A percentile compares a stretch with the other conserved stretches of the same genome.
Conservation (phyloP, 192 early-diverging fungal genomes). For the Coemansia sp. region DNA sequence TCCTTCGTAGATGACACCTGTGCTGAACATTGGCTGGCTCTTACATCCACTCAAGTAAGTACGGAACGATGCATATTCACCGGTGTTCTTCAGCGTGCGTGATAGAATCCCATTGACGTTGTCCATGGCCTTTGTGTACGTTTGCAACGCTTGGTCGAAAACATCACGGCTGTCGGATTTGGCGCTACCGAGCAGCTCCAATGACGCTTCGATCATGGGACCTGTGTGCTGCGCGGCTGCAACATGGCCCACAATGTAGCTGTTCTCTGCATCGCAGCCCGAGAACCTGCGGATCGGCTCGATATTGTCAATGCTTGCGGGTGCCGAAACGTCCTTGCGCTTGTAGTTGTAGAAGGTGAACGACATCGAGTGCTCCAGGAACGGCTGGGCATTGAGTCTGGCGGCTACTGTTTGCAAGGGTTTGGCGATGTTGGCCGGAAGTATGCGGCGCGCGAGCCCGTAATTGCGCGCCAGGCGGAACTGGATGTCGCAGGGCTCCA, state of each 20-base stretch:
- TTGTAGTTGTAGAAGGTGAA: slow-evolving; percentile 90
- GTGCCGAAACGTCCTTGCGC: slow-evolving; percentile 58
- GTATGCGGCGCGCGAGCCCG: slow-evolving; percentile 72
- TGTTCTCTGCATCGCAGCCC: slow-evolving; percentile 71
- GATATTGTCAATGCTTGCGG: slow-evolving; percentile 67
- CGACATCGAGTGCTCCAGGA: slow-evolving; percentile 73
- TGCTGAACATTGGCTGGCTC: slow-evolving; percentile 89
- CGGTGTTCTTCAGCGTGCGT: slow-evolving; percentile 70
- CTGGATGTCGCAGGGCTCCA: slow-evolving; percentile 87
- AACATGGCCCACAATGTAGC: slow-evolving; percentile 87
- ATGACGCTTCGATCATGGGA: slow-evolving; percentile 62
- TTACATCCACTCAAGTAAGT: slow-evolving; percentile 90
- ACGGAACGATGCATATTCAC: slow-evolving; percentile 83
- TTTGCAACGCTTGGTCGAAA: slow-evolving; percentile 63
- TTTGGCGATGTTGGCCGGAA: slow-evolving; percentile 77
- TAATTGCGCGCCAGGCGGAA: slow-evolving; percentile 70
- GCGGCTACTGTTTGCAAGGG: slow-evolving; percentile 70
- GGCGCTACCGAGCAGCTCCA: slow-evolving; percentile 60
- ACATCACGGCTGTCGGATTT: slow-evolving; percentile 53
- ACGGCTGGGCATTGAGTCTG: slow-evolving; percentile 73
- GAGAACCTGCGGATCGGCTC: slow-evolving; percentile 77
- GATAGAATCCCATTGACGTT: slow-evolving; percentile 79
- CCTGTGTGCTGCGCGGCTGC: slow-evolving; percentile 80
- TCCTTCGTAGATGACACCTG: slow-evolving; percentile 85
- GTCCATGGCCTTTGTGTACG: slow-evolving; percentile 62